phyloP scores from a whole-genome alignment of 805 yeast species.

The Ogataea pini region DNA sequence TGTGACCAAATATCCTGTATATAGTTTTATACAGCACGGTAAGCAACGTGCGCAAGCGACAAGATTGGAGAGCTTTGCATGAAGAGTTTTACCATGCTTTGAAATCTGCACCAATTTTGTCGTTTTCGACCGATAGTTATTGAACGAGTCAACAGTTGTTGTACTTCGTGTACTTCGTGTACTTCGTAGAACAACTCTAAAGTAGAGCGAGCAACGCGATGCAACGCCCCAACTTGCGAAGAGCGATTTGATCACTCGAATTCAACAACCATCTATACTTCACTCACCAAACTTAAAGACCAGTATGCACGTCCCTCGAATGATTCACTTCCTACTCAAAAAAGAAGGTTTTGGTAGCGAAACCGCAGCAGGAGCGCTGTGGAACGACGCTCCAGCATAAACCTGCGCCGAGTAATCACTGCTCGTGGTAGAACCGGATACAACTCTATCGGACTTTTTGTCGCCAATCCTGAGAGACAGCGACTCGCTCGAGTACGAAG shows the following conservation, averaged over 20 bases:
- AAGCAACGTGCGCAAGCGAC: not conserved
- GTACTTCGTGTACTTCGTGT: no score
- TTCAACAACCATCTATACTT: not conserved
- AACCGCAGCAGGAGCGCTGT: conserved; percentile 56
- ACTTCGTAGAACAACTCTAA: no score
- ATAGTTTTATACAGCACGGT: not conserved
- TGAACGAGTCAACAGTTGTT: no score
- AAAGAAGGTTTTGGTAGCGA: conserved; percentile 59
- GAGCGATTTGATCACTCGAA: no score
- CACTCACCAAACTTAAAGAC: not conserved
- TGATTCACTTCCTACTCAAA: conserved; percentile 24
- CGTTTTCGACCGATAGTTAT: no score
- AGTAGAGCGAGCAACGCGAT: no score
- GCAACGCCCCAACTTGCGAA: no score
- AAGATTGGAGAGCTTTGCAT: no score
- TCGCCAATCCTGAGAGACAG: conserved; percentile 12
- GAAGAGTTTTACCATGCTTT: no score
- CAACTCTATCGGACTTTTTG: conserved; percentile 13
- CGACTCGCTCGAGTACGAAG: conserved; percentile 19
- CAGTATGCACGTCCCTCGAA: no score
- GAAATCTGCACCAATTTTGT: no score
- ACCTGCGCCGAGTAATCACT: conserved; percentile 24
- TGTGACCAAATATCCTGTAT: not conserved
- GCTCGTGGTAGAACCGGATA: conserved; percentile 17
- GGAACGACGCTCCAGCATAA: conserved; percentile 60